These are phyloP conservation scores for Dentipellis fragilis DNA, from an alignment of 768 basidiomycete genomes.

Conservation along the genomic window DNA sequence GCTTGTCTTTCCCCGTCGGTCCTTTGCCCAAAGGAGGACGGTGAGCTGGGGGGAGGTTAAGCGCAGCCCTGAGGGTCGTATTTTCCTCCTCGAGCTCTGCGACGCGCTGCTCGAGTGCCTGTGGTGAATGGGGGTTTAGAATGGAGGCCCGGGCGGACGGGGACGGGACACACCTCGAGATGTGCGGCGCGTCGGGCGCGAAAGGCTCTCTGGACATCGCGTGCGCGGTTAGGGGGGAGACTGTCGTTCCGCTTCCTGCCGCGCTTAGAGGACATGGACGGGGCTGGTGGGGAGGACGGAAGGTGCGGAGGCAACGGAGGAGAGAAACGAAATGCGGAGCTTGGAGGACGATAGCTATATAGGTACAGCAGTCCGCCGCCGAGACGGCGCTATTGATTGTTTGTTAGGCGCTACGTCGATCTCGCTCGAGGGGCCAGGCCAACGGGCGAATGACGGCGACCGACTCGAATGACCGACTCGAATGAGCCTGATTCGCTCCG, in stretches of 20 bases:
- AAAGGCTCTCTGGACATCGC: constrained; percentile 87
- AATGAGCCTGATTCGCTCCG: background rate
- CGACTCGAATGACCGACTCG: no score
- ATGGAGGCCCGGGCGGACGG: constrained; percentile 17
- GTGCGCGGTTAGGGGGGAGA: constrained; percentile 70
- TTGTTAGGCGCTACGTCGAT: constrained; percentile 21
- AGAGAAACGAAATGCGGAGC: constrained; percentile 14
- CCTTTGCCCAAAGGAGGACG: constrained; percentile 71
- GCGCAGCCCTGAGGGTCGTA: constrained; percentile 53
- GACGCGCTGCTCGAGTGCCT: constrained; percentile 78
- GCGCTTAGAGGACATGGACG: constrained; percentile 72
- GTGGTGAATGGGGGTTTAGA: constrained; percentile 21
- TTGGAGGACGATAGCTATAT: constrained; percentile 26
- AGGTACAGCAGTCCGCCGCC: constrained; percentile 19
- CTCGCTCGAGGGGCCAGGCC: constrained; percentile 5
- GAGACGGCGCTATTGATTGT: constrained; percentile 13
- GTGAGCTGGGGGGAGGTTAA: constrained; percentile 66
- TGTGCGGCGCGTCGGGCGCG: constrained; percentile 83
- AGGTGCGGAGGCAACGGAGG: constrained; percentile 24
- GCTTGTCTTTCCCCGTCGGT: constrained; percentile 81
- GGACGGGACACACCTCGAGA: constrained; percentile 46
- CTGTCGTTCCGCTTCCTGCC: constrained; percentile 79
- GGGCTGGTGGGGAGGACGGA: constrained; percentile 17
- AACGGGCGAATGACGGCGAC: background rate
- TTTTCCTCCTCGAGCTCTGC: constrained; percentile 82